phyloP scores from a whole-genome alignment of 176 grass and related monocot genomes.

The Musa beccarii region DNA sequence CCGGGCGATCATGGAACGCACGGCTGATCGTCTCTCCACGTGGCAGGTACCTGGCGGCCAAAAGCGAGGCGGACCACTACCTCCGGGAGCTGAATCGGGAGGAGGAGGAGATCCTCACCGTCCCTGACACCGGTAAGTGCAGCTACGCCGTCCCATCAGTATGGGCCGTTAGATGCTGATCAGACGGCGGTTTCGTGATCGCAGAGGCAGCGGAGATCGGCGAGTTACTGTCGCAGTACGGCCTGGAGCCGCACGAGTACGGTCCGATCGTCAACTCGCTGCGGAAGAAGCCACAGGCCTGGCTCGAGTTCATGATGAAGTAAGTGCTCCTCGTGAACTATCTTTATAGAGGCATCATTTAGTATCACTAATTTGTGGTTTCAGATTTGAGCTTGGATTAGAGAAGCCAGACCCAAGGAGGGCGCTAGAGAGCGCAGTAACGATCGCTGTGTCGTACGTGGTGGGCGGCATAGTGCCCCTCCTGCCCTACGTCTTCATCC shows the following conservation, averaged over 20 bases:
- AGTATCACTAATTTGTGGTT: neutral
- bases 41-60: constrained; percentile 75
- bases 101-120: constrained; percentile 63
- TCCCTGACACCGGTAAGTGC: constrained; percentile 63
- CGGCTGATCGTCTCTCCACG: neutral
- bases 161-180: neutral
- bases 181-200: constrained; percentile 11
- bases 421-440: constrained; percentile 64
- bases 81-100: constrained; percentile 59
- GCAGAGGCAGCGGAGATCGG: constrained; percentile 81
- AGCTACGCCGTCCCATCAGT: too few species aligned
- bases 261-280: constrained; percentile 52
- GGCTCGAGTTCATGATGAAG: constrained; percentile 99
- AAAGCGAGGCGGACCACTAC: constrained; percentile 89
- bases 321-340: constrained; percentile 8
- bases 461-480: constrained; percentile 78
- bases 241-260: constrained; percentile 64
- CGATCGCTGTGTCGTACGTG: constrained; percentile 65
- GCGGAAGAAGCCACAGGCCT: constrained; percentile 72
- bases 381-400: constrained; percentile 81
- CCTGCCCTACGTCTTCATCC: constrained; percentile 68
- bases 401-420: constrained; percentile 84
- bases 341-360: too few species aligned
- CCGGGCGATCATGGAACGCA: neutral
- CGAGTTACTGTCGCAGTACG: constrained; percentile 66